Evolutionary conservation across 1,139 yeast species (phyloP), one percentile per base, ranked within the genome.

Genomic region (Zygotorulaspora mrakii): DNA sequence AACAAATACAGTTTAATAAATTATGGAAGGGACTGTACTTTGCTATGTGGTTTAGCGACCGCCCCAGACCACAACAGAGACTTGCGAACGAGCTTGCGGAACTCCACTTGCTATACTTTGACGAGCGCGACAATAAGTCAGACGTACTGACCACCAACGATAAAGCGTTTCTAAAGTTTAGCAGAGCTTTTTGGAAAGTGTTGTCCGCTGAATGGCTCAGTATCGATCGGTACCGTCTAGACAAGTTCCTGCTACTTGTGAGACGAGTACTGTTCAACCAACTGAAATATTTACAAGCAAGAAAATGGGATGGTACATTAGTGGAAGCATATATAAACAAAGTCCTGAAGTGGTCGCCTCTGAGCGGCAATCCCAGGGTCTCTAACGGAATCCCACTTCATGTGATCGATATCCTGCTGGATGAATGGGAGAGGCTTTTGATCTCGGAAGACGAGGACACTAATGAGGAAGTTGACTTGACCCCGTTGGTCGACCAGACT

Each of bases 1-100:
- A 73, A 17, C 65, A 68, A 33, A 47, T 71, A 13, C 95, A 89
- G 47, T 71, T 79, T 52, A 83, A 83, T 52, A 88, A 89, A 62
- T 69, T 91, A 44, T 91, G 97, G 96, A 87, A 85, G 64, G 98
- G 97, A 7, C 71, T 91, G 35, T 91, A 82, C 64, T 91, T 73
- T 61, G 79, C 87, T 20, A 86, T 91, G 95, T 91, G 98, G 98
- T 87, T 83, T 65, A 77, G 95, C 59, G 98, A 91, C 64, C 77
- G 94, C 55, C 94, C 96, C 21, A 73, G 82, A 52, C 94, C 95
- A 20, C 98, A 91, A 65, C 95, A 88, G 62, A 69, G 81, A 44
- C 69, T 91, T 32, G 95, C 96, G 2, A 77, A 73, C 39, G 78
- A 77, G 36, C 68, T 91, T 47, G 95, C 94, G 0, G 71, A 66